Evolutionary conservation across 371 early-diverging fungal species (phyloP).

Genomic region (Syncephalastrum monosporum): DNA sequence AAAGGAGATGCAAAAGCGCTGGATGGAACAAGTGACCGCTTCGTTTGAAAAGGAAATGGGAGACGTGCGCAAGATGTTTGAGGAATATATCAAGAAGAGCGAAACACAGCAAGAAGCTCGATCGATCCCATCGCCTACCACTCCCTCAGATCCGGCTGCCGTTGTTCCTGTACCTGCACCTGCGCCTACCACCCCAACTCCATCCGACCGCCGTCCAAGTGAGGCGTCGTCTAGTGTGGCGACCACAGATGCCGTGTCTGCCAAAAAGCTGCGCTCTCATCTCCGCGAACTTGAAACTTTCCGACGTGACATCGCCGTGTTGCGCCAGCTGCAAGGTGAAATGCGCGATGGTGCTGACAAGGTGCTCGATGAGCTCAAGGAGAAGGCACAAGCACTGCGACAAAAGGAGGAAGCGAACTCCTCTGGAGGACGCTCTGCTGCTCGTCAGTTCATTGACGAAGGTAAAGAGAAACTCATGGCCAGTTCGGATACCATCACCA

Average conservation of each 20-base stretch:
- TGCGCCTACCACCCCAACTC: background rate
- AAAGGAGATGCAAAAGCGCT: conserved; percentile 31
- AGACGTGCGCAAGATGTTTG: conserved; percentile 30
- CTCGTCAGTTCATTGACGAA: conserved; percentile 54
- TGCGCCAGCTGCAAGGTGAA: conserved; percentile 62
- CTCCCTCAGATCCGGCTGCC: conserved; percentile 2
- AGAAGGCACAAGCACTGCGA: conserved; percentile 43
- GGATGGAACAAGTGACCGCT: conserved; percentile 25
- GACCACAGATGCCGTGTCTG: background rate
- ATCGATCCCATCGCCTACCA: background rate
- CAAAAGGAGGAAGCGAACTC: conserved; percentile 18
- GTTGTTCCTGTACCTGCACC: conserved; percentile 5
- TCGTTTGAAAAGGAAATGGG: conserved; percentile 35
- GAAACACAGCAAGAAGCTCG: conserved; percentile 13
- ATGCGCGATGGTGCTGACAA: conserved; percentile 46
- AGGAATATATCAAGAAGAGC: conserved; percentile 26
- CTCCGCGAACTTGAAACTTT: conserved; percentile 35
- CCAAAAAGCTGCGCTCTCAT: conserved; percentile 15
- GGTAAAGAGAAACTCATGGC: conserved; percentile 66
- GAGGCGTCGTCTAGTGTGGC: background rate
- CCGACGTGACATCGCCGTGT: conserved; percentile 54
- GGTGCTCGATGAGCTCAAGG: conserved; percentile 39
- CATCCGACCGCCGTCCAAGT: background rate
- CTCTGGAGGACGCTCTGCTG: conserved; percentile 12
- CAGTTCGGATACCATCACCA: conserved; percentile 61